Conservation (phyloP, 1,284 basidiomycete genomes). For the Ustilago cynodontis region DNA sequence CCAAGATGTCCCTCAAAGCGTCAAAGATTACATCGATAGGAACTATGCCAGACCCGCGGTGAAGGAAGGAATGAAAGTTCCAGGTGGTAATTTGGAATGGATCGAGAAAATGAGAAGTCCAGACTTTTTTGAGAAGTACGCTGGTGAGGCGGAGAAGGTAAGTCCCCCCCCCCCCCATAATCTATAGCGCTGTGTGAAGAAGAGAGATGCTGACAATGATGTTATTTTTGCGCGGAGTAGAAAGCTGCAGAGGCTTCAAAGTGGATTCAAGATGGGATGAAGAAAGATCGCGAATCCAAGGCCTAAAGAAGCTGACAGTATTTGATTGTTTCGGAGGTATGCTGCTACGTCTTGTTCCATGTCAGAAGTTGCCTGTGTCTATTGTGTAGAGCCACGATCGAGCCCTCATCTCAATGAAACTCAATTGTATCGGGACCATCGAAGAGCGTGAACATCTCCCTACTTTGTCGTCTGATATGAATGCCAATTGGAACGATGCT, state of each 20-base stretch:
- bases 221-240: background rate
- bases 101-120: constrained; percentile 41
- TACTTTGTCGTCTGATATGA: background rate
- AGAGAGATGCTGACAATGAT: background rate
- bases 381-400: too few relatives aligned
- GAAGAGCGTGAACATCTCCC: too few relatives aligned
- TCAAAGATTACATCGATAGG: constrained; percentile 38
- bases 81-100: constrained; percentile 31
- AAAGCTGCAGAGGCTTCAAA: constrained; percentile 29
- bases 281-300: constrained; percentile 45
- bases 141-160: constrained; percentile 26
- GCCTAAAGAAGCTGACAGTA: too few relatives aligned
- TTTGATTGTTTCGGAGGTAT: background rate
- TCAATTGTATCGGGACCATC: too few relatives aligned
- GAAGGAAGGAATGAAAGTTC: constrained; percentile 41
- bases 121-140: constrained; percentile 25
- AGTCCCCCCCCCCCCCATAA: background rate
- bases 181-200: background rate
- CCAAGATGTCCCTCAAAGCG: constrained; percentile 36
- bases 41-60: constrained; percentile 34
- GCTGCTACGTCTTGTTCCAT: background rate
- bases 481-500: background rate
- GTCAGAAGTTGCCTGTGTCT: too few relatives aligned
- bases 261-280: constrained; percentile 54
- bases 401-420: too few relatives aligned